Evolutionary conservation across 179 eudicot species (phyloP).

Genomic region (Sideroxylon spinosum): DNA sequence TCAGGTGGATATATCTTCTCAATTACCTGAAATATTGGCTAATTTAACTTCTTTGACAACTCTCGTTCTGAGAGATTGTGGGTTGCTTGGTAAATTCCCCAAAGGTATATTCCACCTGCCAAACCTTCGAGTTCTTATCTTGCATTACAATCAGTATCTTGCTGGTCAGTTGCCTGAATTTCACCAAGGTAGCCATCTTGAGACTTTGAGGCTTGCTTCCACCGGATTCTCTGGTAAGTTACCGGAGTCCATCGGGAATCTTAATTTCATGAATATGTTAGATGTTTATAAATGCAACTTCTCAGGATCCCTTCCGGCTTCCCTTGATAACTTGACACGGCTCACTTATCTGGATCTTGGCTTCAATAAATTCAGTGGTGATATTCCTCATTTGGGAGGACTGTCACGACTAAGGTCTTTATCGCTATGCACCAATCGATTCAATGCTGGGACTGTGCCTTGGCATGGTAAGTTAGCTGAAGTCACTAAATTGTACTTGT

Average conservation of each 20-base stretch:
- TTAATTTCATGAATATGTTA: background rate
- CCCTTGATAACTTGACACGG: constrained; percentile 14
- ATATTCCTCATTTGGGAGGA: constrained; percentile 7
- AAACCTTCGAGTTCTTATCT: constrained; percentile 16
- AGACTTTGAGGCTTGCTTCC: constrained; percentile 2
- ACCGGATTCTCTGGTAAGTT: constrained; percentile 20
- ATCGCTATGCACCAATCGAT: background rate
- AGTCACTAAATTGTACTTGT: background rate
- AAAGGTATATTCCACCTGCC: constrained; percentile 22
- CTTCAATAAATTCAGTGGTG: background rate
- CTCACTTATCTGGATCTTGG: background rate
- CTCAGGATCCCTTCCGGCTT: constrained; percentile 13
- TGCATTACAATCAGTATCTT: constrained; percentile 17
- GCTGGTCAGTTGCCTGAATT: constrained; percentile 34
- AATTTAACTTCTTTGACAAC: constrained; percentile 22
- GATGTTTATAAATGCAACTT: background rate
- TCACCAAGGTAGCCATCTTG: constrained; percentile 13
- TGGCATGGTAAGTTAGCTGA: background rate
- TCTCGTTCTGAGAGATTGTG: constrained; percentile 19
- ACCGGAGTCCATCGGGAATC: constrained; percentile 21
- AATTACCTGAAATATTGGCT: constrained; percentile 16
- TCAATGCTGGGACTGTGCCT: background rate
- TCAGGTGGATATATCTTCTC: constrained; percentile 20
- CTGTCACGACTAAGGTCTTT: constrained; percentile 11
- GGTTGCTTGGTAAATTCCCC: constrained; percentile 31